Evolutionary conservation across 2,329 filamentous ascomycete genomes (phyloP), one percentile per base, ranked within the genome.

Genomic region (Penicillium italicum): DNA sequence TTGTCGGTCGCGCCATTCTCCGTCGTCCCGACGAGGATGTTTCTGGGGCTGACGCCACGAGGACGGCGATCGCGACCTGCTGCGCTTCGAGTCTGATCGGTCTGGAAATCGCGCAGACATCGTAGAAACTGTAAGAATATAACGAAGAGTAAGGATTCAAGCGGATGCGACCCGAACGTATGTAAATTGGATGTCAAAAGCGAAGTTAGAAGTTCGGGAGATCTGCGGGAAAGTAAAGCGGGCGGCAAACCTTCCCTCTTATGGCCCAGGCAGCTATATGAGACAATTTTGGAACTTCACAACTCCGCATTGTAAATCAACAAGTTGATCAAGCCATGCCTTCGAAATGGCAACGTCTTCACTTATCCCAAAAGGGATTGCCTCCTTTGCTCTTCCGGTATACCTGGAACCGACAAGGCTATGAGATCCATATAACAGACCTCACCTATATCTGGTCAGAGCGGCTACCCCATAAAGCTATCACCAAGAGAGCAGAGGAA

Each of bases 361-460:
- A 62, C 33, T 59, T 71, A 18, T 50, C 65, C 16, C 54, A 62
- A 10, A 55, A 59, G 47, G 41, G 55, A 37, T 48, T 65, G 5
- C 76, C 76, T 16, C 69, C 71, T 10, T 69, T 78, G 22, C 70
- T 77, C 11, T 75, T 71, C 58, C 72, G 68, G 49, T 77, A 73
- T 53, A 62, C 59, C 12, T 63, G 67, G 55, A 65, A 67, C 28
- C 54, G 63, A 26, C 60, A 67, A 44, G 76, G 77, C 53, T 85
- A 85, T 66, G 74, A 73, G 14, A 66, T 86, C 20, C 75, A 76
- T 58, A 66, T 86, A 20, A 86, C 84, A 22, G 84, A 86, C 65
- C 72, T 86, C 37, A 80, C 76, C 59, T 74, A 79, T 56, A 72
- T 87, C 22, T 87, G 84, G 84, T 74, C 74, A 28, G 81, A 85